A percentile compares a stretch with the other conserved stretches of the same genome.
Evolutionary conservation across 441 rosid species (phyloP).

Genomic region (Adansonia madagascariensis): DNA sequence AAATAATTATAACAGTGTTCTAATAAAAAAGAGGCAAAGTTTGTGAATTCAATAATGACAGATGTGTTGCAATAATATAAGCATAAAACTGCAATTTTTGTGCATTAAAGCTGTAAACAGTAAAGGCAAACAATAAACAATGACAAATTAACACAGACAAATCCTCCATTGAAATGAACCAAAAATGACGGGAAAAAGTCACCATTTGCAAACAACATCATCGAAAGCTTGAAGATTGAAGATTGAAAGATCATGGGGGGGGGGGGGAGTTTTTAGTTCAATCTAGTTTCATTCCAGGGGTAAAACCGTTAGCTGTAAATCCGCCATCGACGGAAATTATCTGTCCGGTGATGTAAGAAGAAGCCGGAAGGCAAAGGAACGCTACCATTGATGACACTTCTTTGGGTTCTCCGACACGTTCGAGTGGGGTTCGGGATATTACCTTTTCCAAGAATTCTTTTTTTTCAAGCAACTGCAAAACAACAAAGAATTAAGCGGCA

Average conservation of each 20-base stretch:
- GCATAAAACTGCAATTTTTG: too few species aligned
- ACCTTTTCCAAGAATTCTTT: conserved; percentile 51
- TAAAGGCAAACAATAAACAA: too few species aligned
- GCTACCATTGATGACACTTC: conserved; percentile 82
- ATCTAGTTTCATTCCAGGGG: conserved; percentile 39
- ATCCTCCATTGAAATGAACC: neutral
- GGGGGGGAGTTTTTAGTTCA: neutral
- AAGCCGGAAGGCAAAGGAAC: conserved; percentile 78
- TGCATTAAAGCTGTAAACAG: too few species aligned
- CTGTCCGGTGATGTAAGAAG: conserved; percentile 87
- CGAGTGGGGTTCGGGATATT: conserved; percentile 68
- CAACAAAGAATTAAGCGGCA: too few species aligned
- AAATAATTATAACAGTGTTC: too few species aligned
- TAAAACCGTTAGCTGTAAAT: conserved; percentile 61
- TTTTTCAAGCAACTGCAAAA: conserved; percentile 59
- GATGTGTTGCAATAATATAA: too few species aligned
- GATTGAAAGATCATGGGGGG: neutral
- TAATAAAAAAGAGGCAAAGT: too few species aligned
- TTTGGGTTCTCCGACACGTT: conserved; percentile 71
- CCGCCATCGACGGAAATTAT: conserved; percentile 84
- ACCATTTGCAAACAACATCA: neutral
- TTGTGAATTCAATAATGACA: too few species aligned
- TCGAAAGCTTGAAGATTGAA: neutral
- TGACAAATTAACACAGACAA: too few species aligned
- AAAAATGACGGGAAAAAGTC: neutral